phyloP scores from a whole-genome alignment of 2,329 filamentous ascomycete genomes.

The Reticulascus tulasneorum region DNA sequence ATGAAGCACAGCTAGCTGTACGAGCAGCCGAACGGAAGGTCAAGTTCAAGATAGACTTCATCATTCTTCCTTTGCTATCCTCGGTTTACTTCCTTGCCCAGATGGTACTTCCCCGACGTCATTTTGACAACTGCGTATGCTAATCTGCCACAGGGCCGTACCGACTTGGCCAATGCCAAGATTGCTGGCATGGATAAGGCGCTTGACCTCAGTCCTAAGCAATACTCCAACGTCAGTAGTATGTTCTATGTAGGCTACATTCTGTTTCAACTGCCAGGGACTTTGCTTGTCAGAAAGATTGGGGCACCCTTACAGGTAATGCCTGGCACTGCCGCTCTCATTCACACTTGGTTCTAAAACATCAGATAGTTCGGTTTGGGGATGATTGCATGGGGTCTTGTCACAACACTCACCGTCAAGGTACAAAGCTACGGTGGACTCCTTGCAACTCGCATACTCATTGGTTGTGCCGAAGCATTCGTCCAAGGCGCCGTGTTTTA shows the following conservation, averaged over 20 bases:
- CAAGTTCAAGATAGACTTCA: no score
- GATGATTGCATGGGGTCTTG: slow-evolving; percentile 48
- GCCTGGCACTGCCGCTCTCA: no score
- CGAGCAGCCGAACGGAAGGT: no score
- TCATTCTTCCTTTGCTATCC: no score
- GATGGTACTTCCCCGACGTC: no score
- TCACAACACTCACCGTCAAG: slow-evolving; percentile 24
- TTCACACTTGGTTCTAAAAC: slow-evolving; percentile 63
- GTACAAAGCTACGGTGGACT: slow-evolving; percentile 21
- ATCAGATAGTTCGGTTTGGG: slow-evolving; percentile 63
- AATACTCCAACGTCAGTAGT: slow-evolving; percentile 55
- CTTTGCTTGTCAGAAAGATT: no score
- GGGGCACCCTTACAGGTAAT: no score
- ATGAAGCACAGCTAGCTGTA: no score
- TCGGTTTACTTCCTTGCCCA: no score
- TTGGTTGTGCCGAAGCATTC: slow-evolving; percentile 58
- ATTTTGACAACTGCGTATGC: no score
- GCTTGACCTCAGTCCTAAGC: slow-evolving; percentile 48
- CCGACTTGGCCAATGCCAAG: slow-evolving; percentile 59
- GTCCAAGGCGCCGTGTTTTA: slow-evolving; percentile 58
- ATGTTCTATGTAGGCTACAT: slow-evolving; percentile 71
- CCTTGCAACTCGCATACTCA: slow-evolving; percentile 35
- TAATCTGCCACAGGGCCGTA: no score
- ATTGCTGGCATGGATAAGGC: slow-evolving; percentile 42
- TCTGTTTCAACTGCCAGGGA: slow-evolving; percentile 59